phyloP scores from a whole-genome alignment of 768 basidiomycete genomes.

The Tricholoma saponaceum region DNA sequence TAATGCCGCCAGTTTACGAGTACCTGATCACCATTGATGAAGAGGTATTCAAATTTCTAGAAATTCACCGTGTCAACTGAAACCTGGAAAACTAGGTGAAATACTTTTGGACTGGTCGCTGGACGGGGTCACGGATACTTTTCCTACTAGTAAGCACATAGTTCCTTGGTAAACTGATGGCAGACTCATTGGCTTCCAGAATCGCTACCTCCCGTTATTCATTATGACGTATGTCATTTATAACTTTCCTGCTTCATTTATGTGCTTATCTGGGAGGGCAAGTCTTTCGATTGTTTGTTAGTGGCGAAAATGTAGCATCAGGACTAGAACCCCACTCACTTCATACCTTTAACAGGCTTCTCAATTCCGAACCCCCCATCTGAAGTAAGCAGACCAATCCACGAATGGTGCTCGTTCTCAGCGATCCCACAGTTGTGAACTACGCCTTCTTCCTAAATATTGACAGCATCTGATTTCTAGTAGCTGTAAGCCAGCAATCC shows the following conservation, averaged over 20 bases:
- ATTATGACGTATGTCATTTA: slow-evolving; percentile 19
- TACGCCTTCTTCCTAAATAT: slow-evolving; percentile 1
- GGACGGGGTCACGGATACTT: slow-evolving; percentile 30
- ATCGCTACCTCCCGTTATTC: slow-evolving; percentile 27
- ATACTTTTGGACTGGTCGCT: slow-evolving; percentile 37
- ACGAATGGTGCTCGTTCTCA: not conserved
- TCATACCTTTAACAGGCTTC: slow-evolving; percentile 15
- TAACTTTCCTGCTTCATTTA: not conserved
- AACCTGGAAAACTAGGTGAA: slow-evolving; percentile 20
- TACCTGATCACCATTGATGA: slow-evolving; percentile 33
- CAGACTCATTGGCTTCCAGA: slow-evolving; percentile 15
- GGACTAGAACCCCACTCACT: not conserved
- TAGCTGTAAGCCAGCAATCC: slow-evolving; percentile 27
- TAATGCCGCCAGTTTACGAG: slow-evolving; percentile 22
- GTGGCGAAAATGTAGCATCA: slow-evolving; percentile 5
- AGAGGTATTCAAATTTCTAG: slow-evolving; percentile 22
- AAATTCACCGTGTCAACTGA: not conserved
- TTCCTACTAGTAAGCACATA: slow-evolving; percentile 30
- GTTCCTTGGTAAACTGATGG: too few species aligned
- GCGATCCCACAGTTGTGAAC: slow-evolving; percentile 17
- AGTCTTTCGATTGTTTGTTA: slow-evolving; percentile 17
- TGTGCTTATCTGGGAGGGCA: not conserved
- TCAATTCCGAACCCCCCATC: slow-evolving; percentile 20
- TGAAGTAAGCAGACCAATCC: slow-evolving; percentile 15
- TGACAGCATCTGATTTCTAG: not conserved